Percentiles rank a stretch among this genome's conserved stretches.
Evolutionary conservation across 2,329 filamentous ascomycete species (phyloP).

Genomic region (Stagonosporopsis vannaccii): DNA sequence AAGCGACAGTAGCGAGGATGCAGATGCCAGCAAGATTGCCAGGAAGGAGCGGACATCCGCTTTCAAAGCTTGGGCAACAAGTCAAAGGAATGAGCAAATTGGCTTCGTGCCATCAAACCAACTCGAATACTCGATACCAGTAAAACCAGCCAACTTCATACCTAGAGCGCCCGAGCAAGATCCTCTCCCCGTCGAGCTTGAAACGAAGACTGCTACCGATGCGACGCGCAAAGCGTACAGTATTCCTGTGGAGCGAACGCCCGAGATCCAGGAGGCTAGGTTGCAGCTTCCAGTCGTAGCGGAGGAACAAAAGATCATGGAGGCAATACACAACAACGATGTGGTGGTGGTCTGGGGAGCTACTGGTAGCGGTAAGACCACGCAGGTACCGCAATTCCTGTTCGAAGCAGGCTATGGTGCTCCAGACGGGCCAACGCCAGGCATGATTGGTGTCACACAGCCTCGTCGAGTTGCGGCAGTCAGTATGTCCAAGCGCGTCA

Average conservation of each 20-base stretch:
- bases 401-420: constrained; percentile 93
- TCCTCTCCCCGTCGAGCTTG: constrained; percentile 71
- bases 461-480: constrained; percentile 93
- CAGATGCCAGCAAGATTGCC: constrained; percentile 48
- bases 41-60: constrained; percentile 65
- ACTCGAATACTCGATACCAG: constrained; percentile 40
- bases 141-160: constrained; percentile 69
- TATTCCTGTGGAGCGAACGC: constrained; percentile 72
- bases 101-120: constrained; percentile 66
- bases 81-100: constrained; percentile 83
- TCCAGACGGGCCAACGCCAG: constrained; percentile 77
- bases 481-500: constrained; percentile 94
- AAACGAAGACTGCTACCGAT: constrained; percentile 63
- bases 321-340: constrained; percentile 91
- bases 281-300: constrained; percentile 87
- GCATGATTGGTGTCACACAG: constrained; percentile 94
- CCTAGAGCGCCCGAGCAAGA: constrained; percentile 75
- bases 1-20: constrained; percentile 41
- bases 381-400: constrained; percentile 94
- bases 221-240: constrained; percentile 75
- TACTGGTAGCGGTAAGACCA: constrained; percentile 97
- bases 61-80: constrained; percentile 93
- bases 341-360: constrained; percentile 92
- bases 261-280: constrained; percentile 79
- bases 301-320: constrained; percentile 98